phyloP scores from a whole-genome alignment of 768 basidiomycete genomes.

The Boletellus ananas region DNA sequence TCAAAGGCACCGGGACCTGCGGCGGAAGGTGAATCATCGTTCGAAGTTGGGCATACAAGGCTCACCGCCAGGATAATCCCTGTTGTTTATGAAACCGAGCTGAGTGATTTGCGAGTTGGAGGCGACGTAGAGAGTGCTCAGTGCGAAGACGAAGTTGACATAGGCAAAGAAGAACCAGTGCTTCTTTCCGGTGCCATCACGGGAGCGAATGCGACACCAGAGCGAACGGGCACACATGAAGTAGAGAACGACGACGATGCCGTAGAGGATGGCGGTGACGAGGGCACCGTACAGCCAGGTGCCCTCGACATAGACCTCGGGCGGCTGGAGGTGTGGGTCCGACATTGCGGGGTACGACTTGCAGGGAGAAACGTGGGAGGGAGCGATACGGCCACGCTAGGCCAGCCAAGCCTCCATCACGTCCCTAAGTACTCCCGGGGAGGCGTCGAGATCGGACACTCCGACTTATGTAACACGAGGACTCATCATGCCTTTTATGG shows the following conservation, averaged over 20 bases:
- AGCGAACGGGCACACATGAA: slow-evolving; percentile 27
- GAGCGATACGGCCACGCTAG: background rate
- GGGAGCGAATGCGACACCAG: slow-evolving; percentile 20
- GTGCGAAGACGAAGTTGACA: slow-evolving; percentile 25
- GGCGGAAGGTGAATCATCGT: too few relatives aligned
- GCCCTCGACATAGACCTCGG: slow-evolving; percentile 21
- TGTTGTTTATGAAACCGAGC: slow-evolving; percentile 28
- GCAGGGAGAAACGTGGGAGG: slow-evolving; percentile 7
- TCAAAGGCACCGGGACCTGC: slow-evolving; percentile 27
- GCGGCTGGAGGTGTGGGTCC: slow-evolving; percentile 7
- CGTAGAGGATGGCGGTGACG: slow-evolving; percentile 26
- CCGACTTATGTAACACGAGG: too few relatives aligned
- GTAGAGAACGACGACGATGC: slow-evolving; percentile 24
- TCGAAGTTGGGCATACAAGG: background rate
- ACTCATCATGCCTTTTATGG: too few relatives aligned
- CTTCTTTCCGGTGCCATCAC: slow-evolving; percentile 7
- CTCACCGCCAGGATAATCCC: slow-evolving; percentile 31
- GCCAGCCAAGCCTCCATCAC: background rate
- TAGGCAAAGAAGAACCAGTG: slow-evolving; percentile 29
- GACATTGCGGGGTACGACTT: slow-evolving; percentile 15
- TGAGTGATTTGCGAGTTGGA: slow-evolving; percentile 26
- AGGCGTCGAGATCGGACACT: too few relatives aligned
- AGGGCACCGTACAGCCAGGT: slow-evolving; percentile 32
- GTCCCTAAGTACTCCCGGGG: too few relatives aligned
- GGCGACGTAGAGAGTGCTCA: slow-evolving; percentile 27